Evolutionary conservation across 306 rosid species (phyloP), one percentile per base, ranked within the genome.

Genomic region (Lagenaria siceraria): DNA sequence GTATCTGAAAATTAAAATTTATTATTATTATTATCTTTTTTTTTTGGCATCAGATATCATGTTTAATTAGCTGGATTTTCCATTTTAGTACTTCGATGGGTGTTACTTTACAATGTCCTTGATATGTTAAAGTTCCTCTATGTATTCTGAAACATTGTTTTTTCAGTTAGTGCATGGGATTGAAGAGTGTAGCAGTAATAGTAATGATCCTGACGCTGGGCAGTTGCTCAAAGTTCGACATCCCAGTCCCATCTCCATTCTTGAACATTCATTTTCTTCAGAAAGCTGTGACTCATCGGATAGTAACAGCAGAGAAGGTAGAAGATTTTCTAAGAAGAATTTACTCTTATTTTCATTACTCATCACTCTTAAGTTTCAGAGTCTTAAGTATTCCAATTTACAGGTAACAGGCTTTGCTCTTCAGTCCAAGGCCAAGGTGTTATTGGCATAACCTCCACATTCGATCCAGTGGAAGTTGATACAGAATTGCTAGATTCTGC

Each of bases 181-280:
- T 81, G 89, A 85, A 14, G 82, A 73, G 46, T 78, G 74, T 38
- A 81, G 83, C 55, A 89, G 78, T 81, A 79, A 65, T 52, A 87
- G 78, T 77, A 59, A 43, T 77, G 82, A 40, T 36, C 51, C 74
- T 59, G 90, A 86, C 46, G 69, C 82, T 63, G 89, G 79, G 43
- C 80, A 65, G 42, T 76, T 77, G 35, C 75, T 27, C 55, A 84
- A 77, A 78, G 55, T 84, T 74, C 84, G 96, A 54, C 88, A 90
- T 76, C 93, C 93, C 55, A 92, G 98, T 87, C 97, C 98, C 42
- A 83, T 89, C 65, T 95, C 98, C 24, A 84, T 95, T 87, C 87
- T 95, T 22, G 96, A 90, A 85, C 91, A 89, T 75, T 84, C 93
- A 31, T 88, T 90, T 83, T 95, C 97, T 59, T 78, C 83, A 77